Evolutionary conservation across 148 eudicot genomes (phyloP).

Genomic region (Oxyria digyna): DNA sequence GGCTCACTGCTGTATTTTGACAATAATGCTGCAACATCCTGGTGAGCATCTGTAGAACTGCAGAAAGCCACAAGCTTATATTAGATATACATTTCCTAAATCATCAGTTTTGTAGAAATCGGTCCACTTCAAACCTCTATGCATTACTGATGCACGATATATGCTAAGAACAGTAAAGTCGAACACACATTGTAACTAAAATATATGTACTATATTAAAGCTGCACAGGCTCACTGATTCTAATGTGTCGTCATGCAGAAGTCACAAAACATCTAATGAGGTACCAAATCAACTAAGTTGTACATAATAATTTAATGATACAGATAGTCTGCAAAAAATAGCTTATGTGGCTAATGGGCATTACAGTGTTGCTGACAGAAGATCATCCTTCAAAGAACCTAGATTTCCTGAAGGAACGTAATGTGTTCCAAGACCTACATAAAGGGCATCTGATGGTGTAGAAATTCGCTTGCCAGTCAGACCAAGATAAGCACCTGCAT

Average conservation of each 20-base stretch:
- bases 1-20: conserved; percentile 54
- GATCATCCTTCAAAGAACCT: conserved; percentile 51
- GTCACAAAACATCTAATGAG: background rate
- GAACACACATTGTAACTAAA: background rate
- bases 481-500: conserved; percentile 90
- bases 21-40: conserved; percentile 35
- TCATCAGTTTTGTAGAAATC: background rate
- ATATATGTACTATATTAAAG: background rate
- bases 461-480: conserved; percentile 84
- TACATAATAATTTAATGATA: background rate
- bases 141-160: background rate
- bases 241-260: background rate
- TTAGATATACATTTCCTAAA: background rate
- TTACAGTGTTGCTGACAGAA: conserved; percentile 65
- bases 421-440: conserved; percentile 80
- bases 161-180: background rate
- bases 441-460: conserved; percentile 85
- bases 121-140: background rate
- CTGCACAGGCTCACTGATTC: background rate
- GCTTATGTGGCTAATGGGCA: conserved; percentile 13
- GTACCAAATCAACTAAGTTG: background rate
- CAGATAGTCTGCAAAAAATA: background rate
- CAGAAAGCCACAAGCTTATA: conserved; percentile 2
- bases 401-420: conserved; percentile 72
- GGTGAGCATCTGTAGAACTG: conserved; percentile 67